Base-by-base conservation (phyloP, 768 basidiomycete species). In the Trametes villosa region DNA sequence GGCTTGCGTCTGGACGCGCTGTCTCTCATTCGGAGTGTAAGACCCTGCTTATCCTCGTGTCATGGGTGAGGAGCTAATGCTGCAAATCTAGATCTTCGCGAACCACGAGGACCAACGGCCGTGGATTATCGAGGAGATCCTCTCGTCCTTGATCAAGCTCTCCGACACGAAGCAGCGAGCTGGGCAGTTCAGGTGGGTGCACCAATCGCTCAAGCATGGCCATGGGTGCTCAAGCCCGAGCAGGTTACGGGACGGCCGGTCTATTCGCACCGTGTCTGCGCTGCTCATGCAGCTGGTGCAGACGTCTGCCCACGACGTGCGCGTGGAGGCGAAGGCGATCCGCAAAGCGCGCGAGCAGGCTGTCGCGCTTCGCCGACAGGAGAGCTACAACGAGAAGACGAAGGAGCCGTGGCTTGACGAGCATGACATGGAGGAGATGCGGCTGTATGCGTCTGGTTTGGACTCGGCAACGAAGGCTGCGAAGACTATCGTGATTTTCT, bases 101-200 rank as follows among this genome's bases (percentile, higher is more conserved):
- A 91, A 89, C 63, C 88, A 98, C 69, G 87, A 92, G 65, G 89
- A 89, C 42, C 97, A 99, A 72, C 79, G 97, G 9, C 86, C 89
- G 0, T 97, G 95, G 95, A 96, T 98, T 63, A 89, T 98, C n/a
- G 96, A 98, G 71, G 97, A 98, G 74, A 96, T 98, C 33, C 70
- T 99, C 27, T 84, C 86, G 9, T 96, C 94, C 0, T 77, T 98
- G 54, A 95, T 91, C 66, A 96, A 94, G 74, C 79, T 96, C 24
- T 91, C 93, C 2, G 92, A 94, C 68, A 86, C 87, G 20, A 97
- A 94, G 71, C 92, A 93, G 74, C 90, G 89, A 66, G 92, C 90
- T 49, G 91, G 94, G 0, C 92, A 92, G 66, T 96, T 95, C 74
- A 82, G 87, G 94, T 95, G 46, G 15, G 86, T 75, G 4, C 27